Evolutionary conservation across 108 stramenopile species (phyloP), one percentile per base, ranked within the genome.

Genomic region (Fragilaria crotonensis): DNA sequence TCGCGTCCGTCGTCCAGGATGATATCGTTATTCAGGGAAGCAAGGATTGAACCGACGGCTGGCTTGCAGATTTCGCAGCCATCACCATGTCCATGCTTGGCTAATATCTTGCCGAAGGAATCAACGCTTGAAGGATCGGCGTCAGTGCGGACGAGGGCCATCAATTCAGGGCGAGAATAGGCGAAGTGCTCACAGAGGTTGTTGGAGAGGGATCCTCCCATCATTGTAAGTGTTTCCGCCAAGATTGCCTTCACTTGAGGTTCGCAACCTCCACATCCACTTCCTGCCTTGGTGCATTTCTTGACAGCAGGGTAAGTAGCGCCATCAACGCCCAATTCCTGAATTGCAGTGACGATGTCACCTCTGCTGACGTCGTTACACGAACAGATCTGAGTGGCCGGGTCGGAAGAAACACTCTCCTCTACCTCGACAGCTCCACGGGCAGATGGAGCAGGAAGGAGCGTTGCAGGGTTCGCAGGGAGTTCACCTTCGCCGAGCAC

Each of bases 21-120:
- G 55, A 91, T 46, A 5, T 82, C 89, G 70, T 95, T 95, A 71
- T 75, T 59, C 21, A 89, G 64, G 2, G 90, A 92, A 1, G 95
- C 88, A 30, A 95, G 77, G 41, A 95, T 95, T 22, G 72, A 81
- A 11, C 78, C 88, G 30, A 95, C 77, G 18, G 88, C 71, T 9
- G 95, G 95, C 54, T 93, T 93, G 80, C 95, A 95, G 26, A 82
- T 76, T 66, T 95, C 95, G 52, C 95, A 95, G 18, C 95, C 95
- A 58, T 89, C 86, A 45, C 90, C 90, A 22, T 78, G 59, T 52
- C 95, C 93, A 49, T 93, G 78, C 47, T 85, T 87, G 51, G 66
- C 84, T 17, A 92, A 60, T 45, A 96, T 77, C 67, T 94, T 92
- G 33, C 78, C 84, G 53, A 96, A 96, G 47, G 78, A 77, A 60